A percentile compares a stretch with the other conserved stretches of the same genome.
These are phyloP conservation scores for Pholiota conissans DNA, from an alignment of 768 basidiomycete genomes.

Conservation along the genomic window DNA sequence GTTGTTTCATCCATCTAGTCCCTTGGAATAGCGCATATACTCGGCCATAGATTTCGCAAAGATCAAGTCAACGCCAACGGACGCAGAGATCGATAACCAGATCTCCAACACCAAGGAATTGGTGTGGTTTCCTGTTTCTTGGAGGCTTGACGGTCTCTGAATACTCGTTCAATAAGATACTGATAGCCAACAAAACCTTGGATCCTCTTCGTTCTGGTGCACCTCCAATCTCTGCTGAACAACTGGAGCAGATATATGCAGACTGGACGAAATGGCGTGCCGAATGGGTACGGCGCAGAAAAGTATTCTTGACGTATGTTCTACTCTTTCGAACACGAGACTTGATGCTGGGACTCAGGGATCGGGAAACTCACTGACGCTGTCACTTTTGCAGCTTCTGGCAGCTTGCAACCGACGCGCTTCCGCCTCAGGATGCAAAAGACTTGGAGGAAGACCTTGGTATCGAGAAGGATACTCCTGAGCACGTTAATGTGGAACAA, in stretches of 20 bases:
- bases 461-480: conserved; percentile 73
- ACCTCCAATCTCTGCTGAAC: conserved; percentile 67
- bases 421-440: conserved; percentile 63
- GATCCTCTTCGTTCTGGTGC: conserved; percentile 67
- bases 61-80: conserved; percentile 66
- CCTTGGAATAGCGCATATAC: conserved; percentile 11
- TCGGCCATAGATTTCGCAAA: conserved; percentile 57
- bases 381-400: conserved; percentile 58
- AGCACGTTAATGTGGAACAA: conserved; percentile 67
- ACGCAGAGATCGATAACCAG: conserved; percentile 59
- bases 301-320: conserved; percentile 73
- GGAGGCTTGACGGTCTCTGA: conserved; percentile 9
- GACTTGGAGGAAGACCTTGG: conserved; percentile 79
- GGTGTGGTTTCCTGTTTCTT: conserved; percentile 37
- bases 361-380: background rate
- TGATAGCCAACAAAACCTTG: conserved; percentile 48
- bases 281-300: conserved; percentile 78
- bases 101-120: conserved; percentile 49
- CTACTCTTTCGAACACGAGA: conserved; percentile 3
- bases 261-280: conserved; percentile 82
- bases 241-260: conserved; percentile 63
- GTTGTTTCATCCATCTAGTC: conserved; percentile 6
- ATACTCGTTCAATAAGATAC: conserved; percentile 39
- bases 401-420: conserved; percentile 65
- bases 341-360: background rate